Evolutionary conservation across 2,329 filamentous ascomycete species (phyloP).

Genomic region (Karstenula rhodostoma): DNA sequence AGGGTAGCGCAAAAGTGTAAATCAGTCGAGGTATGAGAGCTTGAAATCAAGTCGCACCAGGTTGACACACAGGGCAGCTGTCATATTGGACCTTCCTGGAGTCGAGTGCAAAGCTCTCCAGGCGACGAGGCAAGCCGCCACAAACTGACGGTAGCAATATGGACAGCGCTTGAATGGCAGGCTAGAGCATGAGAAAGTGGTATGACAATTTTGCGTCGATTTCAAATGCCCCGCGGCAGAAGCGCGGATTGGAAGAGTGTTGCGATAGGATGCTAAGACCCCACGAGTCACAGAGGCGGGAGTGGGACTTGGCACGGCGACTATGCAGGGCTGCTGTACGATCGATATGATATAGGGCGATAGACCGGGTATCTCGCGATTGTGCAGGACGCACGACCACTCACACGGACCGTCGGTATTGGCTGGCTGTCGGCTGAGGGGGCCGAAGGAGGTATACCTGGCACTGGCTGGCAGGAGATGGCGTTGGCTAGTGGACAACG

Average conservation of each 20-base stretch:
- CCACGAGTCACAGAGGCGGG: neutral
- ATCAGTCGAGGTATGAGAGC: conserved; percentile 7
- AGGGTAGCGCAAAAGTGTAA: conserved; percentile 1
- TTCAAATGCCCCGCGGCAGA: conserved; percentile 1
- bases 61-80: conserved; percentile 13
- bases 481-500: conserved; percentile 1
- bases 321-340: conserved; percentile 4
- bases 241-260: conserved; percentile 6
- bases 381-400: conserved; percentile 1
- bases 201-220: conserved; percentile 12
- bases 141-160: conserved; percentile 20
- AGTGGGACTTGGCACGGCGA: neutral
- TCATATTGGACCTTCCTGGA: conserved; percentile 30
- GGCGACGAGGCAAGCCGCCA: conserved; percentile 17
- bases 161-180: conserved; percentile 21
- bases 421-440: neutral
- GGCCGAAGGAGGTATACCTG: neutral
- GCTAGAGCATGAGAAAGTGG: conserved; percentile 22
- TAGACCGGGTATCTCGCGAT: conserved; percentile 14
- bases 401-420: conserved; percentile 4
- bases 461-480: neutral
- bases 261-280: neutral
- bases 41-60: conserved; percentile 18
- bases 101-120: conserved; percentile 22
- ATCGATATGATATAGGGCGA: conserved; percentile 10